These are phyloP conservation scores for Adansonia rubrostipa DNA, from an alignment of 441 rosid genomes.

Conservation along the genomic window DNA sequence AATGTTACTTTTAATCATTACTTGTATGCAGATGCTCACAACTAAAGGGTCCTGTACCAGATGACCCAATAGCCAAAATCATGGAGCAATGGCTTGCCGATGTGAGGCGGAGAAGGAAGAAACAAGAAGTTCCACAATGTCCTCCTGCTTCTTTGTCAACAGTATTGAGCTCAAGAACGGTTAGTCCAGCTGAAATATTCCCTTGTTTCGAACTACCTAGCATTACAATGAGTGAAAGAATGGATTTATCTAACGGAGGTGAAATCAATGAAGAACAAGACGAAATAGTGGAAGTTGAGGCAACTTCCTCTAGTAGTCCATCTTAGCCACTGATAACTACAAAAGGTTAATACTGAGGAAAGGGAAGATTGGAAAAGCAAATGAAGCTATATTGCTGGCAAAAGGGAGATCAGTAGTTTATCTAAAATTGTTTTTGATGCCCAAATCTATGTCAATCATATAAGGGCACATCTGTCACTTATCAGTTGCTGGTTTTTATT, in stretches of 20 bases:
- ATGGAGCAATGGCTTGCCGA: slow-evolving; percentile 46
- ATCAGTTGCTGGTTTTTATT: background rate
- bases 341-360: background rate
- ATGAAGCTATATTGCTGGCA: background rate
- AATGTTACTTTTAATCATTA: background rate
- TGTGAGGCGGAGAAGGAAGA: slow-evolving; percentile 43
- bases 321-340: background rate
- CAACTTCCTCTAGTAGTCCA: slow-evolving; percentile 18
- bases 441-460: background rate
- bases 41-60: slow-evolving; percentile 38
- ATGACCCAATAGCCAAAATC: slow-evolving; percentile 37
- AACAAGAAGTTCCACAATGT: slow-evolving; percentile 20
- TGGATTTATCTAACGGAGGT: slow-evolving; percentile 6
- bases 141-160: slow-evolving; percentile 27
- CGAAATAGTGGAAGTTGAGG: background rate
- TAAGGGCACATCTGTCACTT: background rate
- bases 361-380: background rate
- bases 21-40: slow-evolving; percentile 44
- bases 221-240: background rate
- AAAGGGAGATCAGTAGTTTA: background rate
- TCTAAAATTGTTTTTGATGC: background rate
- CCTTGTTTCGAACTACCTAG: slow-evolving; percentile 4
- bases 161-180: slow-evolving; percentile 15
- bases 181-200: background rate
- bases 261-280: slow-evolving; percentile 17